phyloP scores from a whole-genome alignment of 805 yeast species.

The Nakazawaea ernobii region DNA sequence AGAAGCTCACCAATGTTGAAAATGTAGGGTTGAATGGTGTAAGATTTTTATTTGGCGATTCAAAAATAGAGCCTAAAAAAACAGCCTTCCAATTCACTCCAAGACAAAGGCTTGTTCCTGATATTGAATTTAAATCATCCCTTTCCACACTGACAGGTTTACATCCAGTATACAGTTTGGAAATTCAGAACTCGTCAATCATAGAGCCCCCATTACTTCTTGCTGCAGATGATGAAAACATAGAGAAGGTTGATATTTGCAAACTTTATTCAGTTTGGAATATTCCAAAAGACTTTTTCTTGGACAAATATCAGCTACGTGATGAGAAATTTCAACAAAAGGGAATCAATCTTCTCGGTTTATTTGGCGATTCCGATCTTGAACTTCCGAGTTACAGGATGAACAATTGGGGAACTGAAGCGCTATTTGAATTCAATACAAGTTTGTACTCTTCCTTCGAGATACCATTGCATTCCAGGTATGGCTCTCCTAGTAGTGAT shows the following conservation, averaged over 20 bases:
- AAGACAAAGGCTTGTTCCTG: slow-evolving; percentile 5
- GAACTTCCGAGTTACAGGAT: slow-evolving; percentile 9
- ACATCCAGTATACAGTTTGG: slow-evolving; percentile 2
- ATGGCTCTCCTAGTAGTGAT: neutral
- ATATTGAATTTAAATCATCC: neutral
- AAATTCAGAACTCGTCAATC: neutral
- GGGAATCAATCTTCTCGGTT: slow-evolving; percentile 6
- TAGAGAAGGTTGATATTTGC: slow-evolving; percentile 2
- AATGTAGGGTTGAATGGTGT: slow-evolving; percentile 8
- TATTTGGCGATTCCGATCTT: slow-evolving; percentile 8
- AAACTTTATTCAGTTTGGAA: slow-evolving; percentile 2
- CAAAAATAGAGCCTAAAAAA: neutral
- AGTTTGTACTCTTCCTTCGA: neutral
- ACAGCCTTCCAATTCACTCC: slow-evolving; percentile 10
- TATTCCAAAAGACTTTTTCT: slow-evolving; percentile 7
- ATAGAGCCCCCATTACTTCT: neutral
- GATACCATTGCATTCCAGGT: slow-evolving; percentile 8
- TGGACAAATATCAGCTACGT: slow-evolving; percentile 9
- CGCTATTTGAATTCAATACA: slow-evolving; percentile 3
- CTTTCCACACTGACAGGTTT: slow-evolving; percentile 2
- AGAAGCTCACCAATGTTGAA: slow-evolving; percentile 7
- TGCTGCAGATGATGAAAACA: neutral
- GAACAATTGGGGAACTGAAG: slow-evolving; percentile 11
- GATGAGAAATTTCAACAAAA: slow-evolving; percentile 1
- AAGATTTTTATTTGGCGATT: slow-evolving; percentile 1